Percentiles rank a stretch among this genome's conserved stretches.
phyloP scores from a whole-genome alignment of 2,329 filamentous ascomycete genomes.

The Aspergillus quadrilineatus region DNA sequence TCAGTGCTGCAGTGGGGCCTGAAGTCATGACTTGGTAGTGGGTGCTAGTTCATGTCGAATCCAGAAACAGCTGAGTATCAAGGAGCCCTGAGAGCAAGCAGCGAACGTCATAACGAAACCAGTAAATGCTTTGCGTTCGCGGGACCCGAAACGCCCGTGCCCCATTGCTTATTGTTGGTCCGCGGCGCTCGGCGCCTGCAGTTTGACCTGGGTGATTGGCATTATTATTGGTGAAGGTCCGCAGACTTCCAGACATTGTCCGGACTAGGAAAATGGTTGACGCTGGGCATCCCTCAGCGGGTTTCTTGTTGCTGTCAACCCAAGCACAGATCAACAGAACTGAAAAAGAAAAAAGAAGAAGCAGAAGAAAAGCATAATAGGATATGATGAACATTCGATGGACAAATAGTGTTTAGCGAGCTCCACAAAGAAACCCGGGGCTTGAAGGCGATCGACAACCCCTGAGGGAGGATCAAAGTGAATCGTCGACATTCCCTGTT shows the following conservation, averaged over 20 bases:
- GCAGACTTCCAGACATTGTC: conserved; percentile 2
- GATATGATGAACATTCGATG: not conserved
- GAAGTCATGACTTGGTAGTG: not conserved
- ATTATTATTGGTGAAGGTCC: conserved; percentile 3
- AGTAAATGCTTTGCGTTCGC: conserved; percentile 20
- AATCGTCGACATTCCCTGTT: conserved; percentile 21
- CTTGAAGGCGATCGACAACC: conserved; percentile 5
- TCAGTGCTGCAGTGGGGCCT: conserved; percentile 16
- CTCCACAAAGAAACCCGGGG: not conserved
- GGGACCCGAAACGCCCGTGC: conserved; percentile 2
- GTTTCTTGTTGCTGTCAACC: not conserved
- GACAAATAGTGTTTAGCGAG: not conserved
- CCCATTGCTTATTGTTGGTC: conserved; percentile 11
- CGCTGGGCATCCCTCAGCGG: not conserved
- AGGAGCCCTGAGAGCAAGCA: not conserved
- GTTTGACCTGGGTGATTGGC: conserved; percentile 4
- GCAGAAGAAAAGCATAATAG: too few relatives aligned
- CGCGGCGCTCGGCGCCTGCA: conserved; percentile 13
- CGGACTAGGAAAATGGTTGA: conserved; percentile 15
- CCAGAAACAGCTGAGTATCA: conserved; percentile 2
- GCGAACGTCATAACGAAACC: conserved; percentile 19
- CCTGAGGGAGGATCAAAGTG: not conserved
- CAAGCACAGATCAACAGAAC: not conserved
- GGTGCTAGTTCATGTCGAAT: conserved; percentile 6
- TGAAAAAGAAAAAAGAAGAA: not conserved